Evolutionary conservation across 2,329 filamentous ascomycete species (phyloP), one percentile per base, ranked within the genome.

Genomic region (Teratosphaeria pseudoeucalypti): DNA sequence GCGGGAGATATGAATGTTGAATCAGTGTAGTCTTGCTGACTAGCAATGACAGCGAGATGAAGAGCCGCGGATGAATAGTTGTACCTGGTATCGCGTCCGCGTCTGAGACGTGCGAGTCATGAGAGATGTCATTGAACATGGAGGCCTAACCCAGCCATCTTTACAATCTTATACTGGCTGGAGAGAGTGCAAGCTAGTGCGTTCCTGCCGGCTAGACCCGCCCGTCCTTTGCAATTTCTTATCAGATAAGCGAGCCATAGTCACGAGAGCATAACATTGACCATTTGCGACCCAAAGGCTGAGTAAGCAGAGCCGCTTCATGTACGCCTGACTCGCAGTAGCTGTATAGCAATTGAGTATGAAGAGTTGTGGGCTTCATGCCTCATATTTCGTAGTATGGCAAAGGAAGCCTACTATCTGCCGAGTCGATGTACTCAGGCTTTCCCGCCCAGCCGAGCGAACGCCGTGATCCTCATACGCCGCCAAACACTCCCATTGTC

Each of bases 391-490:
- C 10, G 9, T 19, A 10, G 43, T 49, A 9, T 49, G 19, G 43
- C 16, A 49, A 23, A 6, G 43, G 23, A 49, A 49, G 6, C n/a
- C 43, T 49, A 23, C 16, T 9, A 6, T 23, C 43, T 49, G 43
- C 43, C 6, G 43, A 49, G n/a, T 49, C 12, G n/a, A n/a, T 49
- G 10, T 49, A 49, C 43, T 49, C 27, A 54, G 53, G 53, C 53
- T 14, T 19, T 54, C 34, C 53, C 34, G 14, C 53, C 53, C 53
- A 32, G 54, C 56, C 49, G 57, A 34, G 56, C 53, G 34, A 62
- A 61, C 58, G 57, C 60, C 62, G 62, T 63, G 58, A 58, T 60
- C 60, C 59, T 64, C 47, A 67, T 59, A 59, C 65, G 64, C 61
- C 62, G 58, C 61, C 63, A 65, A 49, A 63, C 61, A 56, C 61